Evolutionary conservation across 2,329 filamentous ascomycete species (phyloP), one percentile per base, ranked within the genome.

Genomic region (Paecilomyces sp.): DNA sequence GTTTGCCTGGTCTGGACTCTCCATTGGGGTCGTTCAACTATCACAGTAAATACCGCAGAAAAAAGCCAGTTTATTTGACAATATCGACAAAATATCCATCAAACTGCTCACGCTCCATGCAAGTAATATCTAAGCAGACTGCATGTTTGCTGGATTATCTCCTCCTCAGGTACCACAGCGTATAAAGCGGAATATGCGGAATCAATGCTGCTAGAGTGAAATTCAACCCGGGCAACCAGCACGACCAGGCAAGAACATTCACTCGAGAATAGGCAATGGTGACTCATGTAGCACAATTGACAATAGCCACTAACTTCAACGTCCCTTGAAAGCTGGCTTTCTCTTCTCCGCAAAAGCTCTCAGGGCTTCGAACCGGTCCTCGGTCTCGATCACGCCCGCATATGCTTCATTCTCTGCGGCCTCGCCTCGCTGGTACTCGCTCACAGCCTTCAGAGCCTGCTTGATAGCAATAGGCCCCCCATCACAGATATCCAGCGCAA

Each of bases 331-430:
- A n/a, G 79, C 79, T 15, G 87, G 87, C 74, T 83, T 87, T 68
- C 88, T 83, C 82, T 90, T 90, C 79, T 90, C 88, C 57, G 79
- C 81, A 78, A 99, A 99, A 0, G 94, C 94, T 73, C 78, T 84
- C 63, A 99, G 79, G 36, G 94, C 94, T 81, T 97, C 94, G 68
- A 91, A 81, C 61, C 92, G 83, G 79, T 99, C 94, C 71, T 92
- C 88, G 0, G 91, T 96, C 62, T 82, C 83, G 15, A 97, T 83
- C 3, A 97, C 91, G 28, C 87, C 81, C 69, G 91, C 85, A 74
- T 97, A 97, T 77, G 92, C 92, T 66, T 84, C 82, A 74, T 92
- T 93, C 79, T 97, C 94, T n/a, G 88, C 84, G 69, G 85, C 84
- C 77, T 94, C 89, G 3, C 82, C 84, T 64, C 77, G 69, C 63